Evolutionary conservation across 768 basidiomycete species (phyloP).

Genomic region (Mycena metata): DNA sequence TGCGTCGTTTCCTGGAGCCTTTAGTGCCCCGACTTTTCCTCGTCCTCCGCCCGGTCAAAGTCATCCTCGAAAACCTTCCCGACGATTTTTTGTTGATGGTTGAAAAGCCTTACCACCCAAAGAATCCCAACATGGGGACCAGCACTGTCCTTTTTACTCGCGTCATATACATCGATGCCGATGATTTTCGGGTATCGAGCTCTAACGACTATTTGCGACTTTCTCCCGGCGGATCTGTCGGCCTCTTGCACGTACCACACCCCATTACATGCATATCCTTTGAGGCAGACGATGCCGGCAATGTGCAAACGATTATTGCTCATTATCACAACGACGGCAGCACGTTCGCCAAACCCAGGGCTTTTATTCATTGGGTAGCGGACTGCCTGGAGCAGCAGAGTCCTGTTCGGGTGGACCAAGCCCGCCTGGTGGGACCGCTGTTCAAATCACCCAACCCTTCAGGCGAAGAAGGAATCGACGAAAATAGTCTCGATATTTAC

Average conservation of each 20-base stretch:
- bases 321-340: constrained; percentile 76
- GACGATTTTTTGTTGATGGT: constrained; percentile 88
- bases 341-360: constrained; percentile 81
- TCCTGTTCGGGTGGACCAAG: constrained; percentile 88
- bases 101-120: constrained; percentile 94
- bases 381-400: constrained; percentile 81
- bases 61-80: constrained; percentile 90
- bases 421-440: constrained; percentile 89
- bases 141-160: constrained; percentile 87
- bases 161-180: constrained; percentile 89
- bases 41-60: constrained; percentile 90
- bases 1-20: constrained; percentile 91
- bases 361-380: constrained; percentile 97
- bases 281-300: constrained; percentile 77
- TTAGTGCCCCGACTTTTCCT: constrained; percentile 89
- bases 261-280: constrained; percentile 94
- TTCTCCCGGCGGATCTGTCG: constrained; percentile 96
- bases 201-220: constrained; percentile 98
- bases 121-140: constrained; percentile 87
- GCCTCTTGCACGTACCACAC: constrained; percentile 91
- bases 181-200: constrained; percentile 92
- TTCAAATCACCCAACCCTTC: constrained; percentile 93
- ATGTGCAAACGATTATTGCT: constrained; percentile 83
- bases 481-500: background rate
- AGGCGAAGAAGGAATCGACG: constrained; percentile 1